Conservation (phyloP, 306 rosid species). For the Sicyos edulis region DNA sequence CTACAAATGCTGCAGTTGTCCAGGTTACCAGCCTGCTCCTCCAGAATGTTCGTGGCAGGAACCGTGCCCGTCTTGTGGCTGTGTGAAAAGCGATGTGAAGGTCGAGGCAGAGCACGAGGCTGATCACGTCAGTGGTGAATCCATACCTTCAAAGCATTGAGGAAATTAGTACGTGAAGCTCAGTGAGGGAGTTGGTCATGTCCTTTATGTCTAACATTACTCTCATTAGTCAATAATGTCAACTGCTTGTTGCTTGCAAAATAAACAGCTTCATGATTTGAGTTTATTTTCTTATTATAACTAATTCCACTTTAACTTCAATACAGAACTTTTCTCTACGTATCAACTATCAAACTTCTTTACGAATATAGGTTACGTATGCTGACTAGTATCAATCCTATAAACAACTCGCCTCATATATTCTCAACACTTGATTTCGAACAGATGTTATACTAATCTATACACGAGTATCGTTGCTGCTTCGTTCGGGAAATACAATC, state of each 20-base stretch:
- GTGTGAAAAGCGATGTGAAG: neutral
- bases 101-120: neutral
- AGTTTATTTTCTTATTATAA: neutral
- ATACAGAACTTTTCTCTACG: neutral
- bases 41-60: neutral
- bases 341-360: neutral
- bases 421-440: constrained; percentile 6
- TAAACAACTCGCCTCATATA: neutral
- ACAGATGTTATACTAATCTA: neutral
- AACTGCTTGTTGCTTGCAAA: neutral
- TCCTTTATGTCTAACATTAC: neutral
- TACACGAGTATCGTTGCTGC: neutral
- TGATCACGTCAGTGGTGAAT: neutral
- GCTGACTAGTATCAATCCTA: neutral
- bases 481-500: neutral
- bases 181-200: constrained; percentile 3
- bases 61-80: neutral
- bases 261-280: constrained; percentile 10
- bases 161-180: neutral
- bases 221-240: constrained; percentile 5
- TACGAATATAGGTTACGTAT: neutral
- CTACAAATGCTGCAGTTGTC: neutral
- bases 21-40: neutral
- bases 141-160: neutral
- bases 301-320: neutral